These are phyloP conservation scores for Camelina neglecta DNA, from an alignment of 345 rosid species.

Conservation along the genomic window DNA sequence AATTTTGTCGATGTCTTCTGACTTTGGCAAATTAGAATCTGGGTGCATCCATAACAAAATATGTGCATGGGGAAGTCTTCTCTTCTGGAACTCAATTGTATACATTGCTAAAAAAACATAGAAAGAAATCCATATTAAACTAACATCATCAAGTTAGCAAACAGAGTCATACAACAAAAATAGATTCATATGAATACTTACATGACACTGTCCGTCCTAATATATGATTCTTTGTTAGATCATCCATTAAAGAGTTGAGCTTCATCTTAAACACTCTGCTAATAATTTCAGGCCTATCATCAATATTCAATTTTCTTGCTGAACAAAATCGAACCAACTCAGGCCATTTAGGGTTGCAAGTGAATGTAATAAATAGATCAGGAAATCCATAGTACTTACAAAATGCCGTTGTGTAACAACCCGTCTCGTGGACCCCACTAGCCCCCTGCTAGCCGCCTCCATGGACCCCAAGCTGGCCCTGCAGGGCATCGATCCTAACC, in stretches of 20 bases:
- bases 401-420: background rate
- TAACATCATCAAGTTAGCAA: no score
- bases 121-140: no score
- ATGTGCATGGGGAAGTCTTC: background rate
- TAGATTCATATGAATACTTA: background rate
- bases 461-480: no score
- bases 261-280: background rate
- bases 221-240: background rate
- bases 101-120: no score
- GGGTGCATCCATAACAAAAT: background rate
- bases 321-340: background rate
- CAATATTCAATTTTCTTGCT: background rate
- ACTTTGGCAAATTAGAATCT: background rate
- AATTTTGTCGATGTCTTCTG: background rate
- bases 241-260: background rate
- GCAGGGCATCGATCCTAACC: no score
- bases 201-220: background rate
- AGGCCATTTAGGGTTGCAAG: background rate
- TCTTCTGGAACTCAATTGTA: background rate
- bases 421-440: no score
- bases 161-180: no score
- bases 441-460: no score
- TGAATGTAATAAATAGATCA: background rate
- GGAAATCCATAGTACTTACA: background rate
- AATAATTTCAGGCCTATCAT: background rate